Evolutionary conservation across 495 filamentous ascomycete genomes (phyloP).

Genomic region (Penicillium cataractarum): DNA sequence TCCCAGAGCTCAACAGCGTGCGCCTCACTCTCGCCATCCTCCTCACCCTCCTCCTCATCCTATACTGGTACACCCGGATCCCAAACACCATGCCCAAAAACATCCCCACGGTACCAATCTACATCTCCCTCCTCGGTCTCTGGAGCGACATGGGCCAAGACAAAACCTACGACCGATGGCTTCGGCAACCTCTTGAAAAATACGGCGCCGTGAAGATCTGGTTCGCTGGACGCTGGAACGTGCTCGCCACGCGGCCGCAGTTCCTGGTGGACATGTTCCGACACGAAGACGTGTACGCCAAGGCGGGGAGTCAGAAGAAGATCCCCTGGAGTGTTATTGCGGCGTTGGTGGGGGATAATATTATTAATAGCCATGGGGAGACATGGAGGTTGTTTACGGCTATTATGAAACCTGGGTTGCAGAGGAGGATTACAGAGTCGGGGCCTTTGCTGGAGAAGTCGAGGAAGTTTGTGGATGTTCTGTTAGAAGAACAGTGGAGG

Average conservation of each 20-base stretch:
- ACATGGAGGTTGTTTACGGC: slow-evolving; percentile 39
- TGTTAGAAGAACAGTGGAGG: slow-evolving; percentile 18
- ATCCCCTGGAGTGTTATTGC: slow-evolving; percentile 48
- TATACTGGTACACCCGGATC: slow-evolving; percentile 31
- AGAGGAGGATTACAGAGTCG: slow-evolving; percentile 33
- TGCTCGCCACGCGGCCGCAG: slow-evolving; percentile 39
- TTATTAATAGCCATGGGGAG: slow-evolving; percentile 39
- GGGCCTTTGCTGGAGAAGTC: slow-evolving; percentile 26
- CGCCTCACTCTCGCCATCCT: slow-evolving; percentile 11
- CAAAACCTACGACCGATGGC: slow-evolving; percentile 36
- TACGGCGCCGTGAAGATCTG: slow-evolving; percentile 53
- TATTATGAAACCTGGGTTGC: slow-evolving; percentile 45
- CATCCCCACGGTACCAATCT: slow-evolving; percentile 38
- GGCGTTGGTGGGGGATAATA: slow-evolving; percentile 42
- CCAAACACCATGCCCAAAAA: slow-evolving; percentile 30
- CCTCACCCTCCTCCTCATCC: slow-evolving; percentile 11
- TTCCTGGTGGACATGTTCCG: slow-evolving; percentile 50
- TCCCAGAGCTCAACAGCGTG: slow-evolving; percentile 5
- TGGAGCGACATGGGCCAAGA: slow-evolving; percentile 41
- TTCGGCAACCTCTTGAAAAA: slow-evolving; percentile 28
- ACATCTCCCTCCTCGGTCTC: slow-evolving; percentile 38
- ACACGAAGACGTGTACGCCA: slow-evolving; percentile 48
- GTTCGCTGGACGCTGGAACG: slow-evolving; percentile 46
- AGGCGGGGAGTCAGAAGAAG: slow-evolving; percentile 53
- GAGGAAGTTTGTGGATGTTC: slow-evolving; percentile 25